These are phyloP conservation scores for Mycena rebaudengoi DNA, from an alignment of 768 basidiomycete species.

Conservation along the genomic window DNA sequence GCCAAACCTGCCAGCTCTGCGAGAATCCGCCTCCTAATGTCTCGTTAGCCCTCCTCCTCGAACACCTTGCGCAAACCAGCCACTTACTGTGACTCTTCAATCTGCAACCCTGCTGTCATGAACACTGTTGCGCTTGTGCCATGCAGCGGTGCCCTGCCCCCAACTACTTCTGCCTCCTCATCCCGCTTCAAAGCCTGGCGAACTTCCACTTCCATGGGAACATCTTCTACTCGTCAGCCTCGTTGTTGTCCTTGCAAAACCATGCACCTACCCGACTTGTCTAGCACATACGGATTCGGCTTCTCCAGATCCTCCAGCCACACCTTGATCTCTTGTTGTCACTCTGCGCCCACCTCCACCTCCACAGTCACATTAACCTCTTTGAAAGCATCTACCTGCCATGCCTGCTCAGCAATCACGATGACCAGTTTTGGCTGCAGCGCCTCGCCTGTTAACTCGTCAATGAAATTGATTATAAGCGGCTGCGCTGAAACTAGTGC, in stretches of 20 bases:
- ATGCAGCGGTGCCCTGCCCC: neutral
- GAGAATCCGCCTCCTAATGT: neutral
- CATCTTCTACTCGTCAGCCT: neutral
- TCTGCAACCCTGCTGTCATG: slow-evolving; percentile 1
- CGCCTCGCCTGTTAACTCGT: neutral
- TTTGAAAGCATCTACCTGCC: neutral
- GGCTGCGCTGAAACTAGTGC: too few species aligned
- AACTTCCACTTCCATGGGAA: neutral
- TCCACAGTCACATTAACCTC: neutral
- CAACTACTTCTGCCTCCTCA: neutral
- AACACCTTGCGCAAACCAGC: neutral
- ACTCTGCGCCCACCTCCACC: neutral
- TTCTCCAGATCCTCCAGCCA: neutral
- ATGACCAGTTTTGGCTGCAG: neutral
- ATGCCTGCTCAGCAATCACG: neutral
- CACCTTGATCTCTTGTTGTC: neutral
- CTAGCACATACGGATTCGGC: neutral
- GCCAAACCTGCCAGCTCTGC: neutral
- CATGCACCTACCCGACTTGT: neutral
- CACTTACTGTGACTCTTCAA: slow-evolving; percentile 19
- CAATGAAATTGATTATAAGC: too few species aligned
- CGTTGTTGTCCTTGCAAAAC: neutral
- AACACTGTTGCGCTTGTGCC: neutral
- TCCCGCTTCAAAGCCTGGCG: neutral
- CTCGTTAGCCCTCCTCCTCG: too few species aligned